A percentile compares a stretch with the other conserved stretches of the same genome.
phyloP scores from a whole-genome alignment of 345 rosid genomes.

The Diplotaxis tenuifolia region DNA sequence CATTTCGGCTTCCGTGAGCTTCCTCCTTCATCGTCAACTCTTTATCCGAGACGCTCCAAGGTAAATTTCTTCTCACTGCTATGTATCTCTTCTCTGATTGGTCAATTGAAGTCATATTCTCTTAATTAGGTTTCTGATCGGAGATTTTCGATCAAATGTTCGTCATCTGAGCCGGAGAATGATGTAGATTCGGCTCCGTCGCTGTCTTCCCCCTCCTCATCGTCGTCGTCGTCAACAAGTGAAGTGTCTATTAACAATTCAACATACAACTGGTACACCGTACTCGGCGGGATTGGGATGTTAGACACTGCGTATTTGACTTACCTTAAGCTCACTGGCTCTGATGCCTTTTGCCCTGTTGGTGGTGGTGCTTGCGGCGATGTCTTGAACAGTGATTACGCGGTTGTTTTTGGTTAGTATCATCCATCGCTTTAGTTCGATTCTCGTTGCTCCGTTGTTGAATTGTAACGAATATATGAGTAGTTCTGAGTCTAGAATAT shows the following conservation, averaged over 20 bases:
- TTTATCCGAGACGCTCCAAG: conserved; percentile 33
- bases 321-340: conserved; percentile 69
- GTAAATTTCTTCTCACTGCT: conserved; percentile 23
- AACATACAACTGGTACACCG: conserved; percentile 59
- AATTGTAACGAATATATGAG: not conserved
- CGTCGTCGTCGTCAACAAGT: conserved; percentile 38
- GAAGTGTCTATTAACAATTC: conserved; percentile 36
- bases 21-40: conserved; percentile 13
- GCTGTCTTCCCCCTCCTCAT: conserved; percentile 29
- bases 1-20: conserved; percentile 26
- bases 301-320: conserved; percentile 84
- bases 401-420: conserved; percentile 62
- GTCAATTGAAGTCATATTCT: conserved; percentile 19
- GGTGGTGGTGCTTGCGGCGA: conserved; percentile 80
- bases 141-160: conserved; percentile 48
- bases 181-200: conserved; percentile 44
- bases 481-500: not conserved
- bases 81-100: not conserved
- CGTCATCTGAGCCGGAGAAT: conserved; percentile 43
- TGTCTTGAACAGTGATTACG: conserved; percentile 78
- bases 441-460: not conserved
- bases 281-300: conserved; percentile 69
- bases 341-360: conserved; percentile 73
- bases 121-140: conserved; percentile 31
- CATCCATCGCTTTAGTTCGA: not conserved